Conservation (phyloP, 148 eudicot species). For the Camellia sinensis region DNA sequence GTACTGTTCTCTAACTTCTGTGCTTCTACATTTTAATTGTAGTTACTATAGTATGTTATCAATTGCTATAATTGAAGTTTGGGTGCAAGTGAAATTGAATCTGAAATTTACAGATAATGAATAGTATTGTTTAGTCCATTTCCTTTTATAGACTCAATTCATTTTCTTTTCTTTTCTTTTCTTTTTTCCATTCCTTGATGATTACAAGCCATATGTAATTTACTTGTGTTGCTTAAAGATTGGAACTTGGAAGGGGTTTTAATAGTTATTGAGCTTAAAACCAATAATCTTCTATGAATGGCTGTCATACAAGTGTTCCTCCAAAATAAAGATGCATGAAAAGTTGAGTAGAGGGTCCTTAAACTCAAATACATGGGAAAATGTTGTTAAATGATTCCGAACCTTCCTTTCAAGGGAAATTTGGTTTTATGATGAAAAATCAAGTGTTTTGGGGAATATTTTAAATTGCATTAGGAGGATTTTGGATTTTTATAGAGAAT, state of each 20-base stretch:
- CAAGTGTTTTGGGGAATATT: neutral
- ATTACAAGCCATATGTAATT: neutral
- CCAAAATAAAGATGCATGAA: neutral
- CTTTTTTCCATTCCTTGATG: neutral
- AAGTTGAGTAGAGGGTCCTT: neutral
- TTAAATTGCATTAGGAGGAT: neutral
- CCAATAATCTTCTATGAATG: neutral
- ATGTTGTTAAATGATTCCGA: neutral
- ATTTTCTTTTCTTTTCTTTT: neutral
- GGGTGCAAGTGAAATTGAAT: neutral
- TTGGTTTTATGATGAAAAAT: neutral
- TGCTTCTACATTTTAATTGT: slow-evolving; percentile 2
- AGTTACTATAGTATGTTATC: neutral
- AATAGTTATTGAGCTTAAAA: neutral
- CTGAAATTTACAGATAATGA: neutral
- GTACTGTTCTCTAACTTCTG: slow-evolving; percentile 33
- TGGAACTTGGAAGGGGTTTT: neutral
- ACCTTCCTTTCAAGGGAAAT: neutral
- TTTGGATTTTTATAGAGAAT: too few relatives aligned
- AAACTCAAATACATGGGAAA: neutral
- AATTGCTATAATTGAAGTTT: neutral
- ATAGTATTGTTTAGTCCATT: neutral
- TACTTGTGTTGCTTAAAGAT: neutral
- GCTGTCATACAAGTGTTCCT: neutral
- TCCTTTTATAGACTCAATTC: neutral